phyloP scores from a whole-genome alignment of 495 filamentous ascomycete species.

The Aspergillus sclerotioniger region DNA sequence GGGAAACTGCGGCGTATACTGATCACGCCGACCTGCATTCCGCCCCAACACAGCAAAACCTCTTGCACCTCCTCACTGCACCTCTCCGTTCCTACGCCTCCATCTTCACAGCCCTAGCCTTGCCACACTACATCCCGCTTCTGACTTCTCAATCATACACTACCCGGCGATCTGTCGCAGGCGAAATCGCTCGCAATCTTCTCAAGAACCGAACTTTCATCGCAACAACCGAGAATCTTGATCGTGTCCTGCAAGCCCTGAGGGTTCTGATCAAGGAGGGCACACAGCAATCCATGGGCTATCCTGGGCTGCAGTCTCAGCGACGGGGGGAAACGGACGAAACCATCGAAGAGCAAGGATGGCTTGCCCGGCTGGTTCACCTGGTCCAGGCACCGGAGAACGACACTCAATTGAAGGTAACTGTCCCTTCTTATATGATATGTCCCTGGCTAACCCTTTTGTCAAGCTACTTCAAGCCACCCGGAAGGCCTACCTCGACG shows the following conservation, averaged over 20 bases:
- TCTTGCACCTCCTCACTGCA: conserved; percentile 81
- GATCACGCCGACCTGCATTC: conserved; percentile 95
- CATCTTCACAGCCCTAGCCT: conserved; percentile 86
- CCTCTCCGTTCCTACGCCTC: conserved; percentile 88
- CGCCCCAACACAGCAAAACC: conserved; percentile 77
- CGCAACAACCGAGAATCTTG: conserved; percentile 70
- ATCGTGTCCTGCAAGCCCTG: conserved; percentile 83
- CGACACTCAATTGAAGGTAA: conserved; percentile 84
- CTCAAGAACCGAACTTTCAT: conserved; percentile 78
- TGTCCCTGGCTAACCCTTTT: conserved; percentile 24
- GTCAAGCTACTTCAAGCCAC: conserved; percentile 77
- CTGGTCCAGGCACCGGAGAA: conserved; percentile 80
- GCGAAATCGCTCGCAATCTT: conserved; percentile 75
- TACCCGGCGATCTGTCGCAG: conserved; percentile 85
- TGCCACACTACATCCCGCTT: conserved; percentile 88
- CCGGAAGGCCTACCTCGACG: conserved; percentile 83
- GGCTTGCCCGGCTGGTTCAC: conserved; percentile 89
- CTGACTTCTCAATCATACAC: conserved; percentile 91
- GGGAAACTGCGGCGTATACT: conserved; percentile 84
- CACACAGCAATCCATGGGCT: conserved; percentile 76
- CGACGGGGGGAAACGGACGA: conserved; percentile 83
- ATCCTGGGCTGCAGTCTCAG: conserved; percentile 70
- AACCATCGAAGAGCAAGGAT: conserved; percentile 95
- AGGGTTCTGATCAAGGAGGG: conserved; percentile 93
- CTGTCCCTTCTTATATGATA: background rate